Conservation (phyloP, 1,139 yeast genomes). For the Zygosaccharomyces pseudobailii region DNA sequence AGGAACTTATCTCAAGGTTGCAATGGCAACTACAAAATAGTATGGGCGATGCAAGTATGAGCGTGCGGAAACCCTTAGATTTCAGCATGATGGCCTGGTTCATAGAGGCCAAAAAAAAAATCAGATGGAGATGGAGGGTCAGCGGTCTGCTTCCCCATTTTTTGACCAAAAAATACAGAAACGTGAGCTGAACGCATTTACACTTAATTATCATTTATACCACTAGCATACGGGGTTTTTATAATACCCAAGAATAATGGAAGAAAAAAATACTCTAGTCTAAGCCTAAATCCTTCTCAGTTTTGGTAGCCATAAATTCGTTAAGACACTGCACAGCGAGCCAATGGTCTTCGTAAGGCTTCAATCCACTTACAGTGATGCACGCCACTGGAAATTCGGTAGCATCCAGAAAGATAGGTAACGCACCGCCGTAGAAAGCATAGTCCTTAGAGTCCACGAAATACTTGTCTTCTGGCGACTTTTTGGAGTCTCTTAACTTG, state of each 20-base stretch:
- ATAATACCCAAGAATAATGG: neutral
- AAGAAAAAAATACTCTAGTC: conserved; percentile 8
- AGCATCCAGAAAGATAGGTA: conserved; percentile 47
- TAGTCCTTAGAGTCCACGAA: conserved; percentile 44
- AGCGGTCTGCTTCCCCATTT: conserved; percentile 37
- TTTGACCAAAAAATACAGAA: conserved; percentile 5
- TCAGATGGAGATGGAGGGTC: conserved; percentile 46
- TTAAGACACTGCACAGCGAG: conserved; percentile 21
- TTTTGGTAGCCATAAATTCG: conserved; percentile 12
- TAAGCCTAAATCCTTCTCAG: conserved; percentile 13
- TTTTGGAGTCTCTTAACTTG: conserved; percentile 30
- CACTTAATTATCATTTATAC: neutral
- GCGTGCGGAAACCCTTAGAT: conserved; percentile 11
- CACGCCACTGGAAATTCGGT: conserved; percentile 49
- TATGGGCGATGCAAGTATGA: neutral
- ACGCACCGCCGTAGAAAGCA: conserved; percentile 60
- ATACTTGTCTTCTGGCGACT: conserved; percentile 36
- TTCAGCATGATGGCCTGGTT: conserved; percentile 33
- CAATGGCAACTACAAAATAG: conserved; percentile 25
- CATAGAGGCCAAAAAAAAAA: conserved; percentile 35
- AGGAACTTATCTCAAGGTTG: conserved; percentile 29
- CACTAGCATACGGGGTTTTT: neutral
- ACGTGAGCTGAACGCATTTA: neutral
- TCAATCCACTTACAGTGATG: conserved; percentile 56
- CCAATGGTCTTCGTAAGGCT: conserved; percentile 30